These are phyloP conservation scores for Stramenopiles sp. DNA, from an alignment of 352 stramenopile species.

Conservation along the genomic window DNA sequence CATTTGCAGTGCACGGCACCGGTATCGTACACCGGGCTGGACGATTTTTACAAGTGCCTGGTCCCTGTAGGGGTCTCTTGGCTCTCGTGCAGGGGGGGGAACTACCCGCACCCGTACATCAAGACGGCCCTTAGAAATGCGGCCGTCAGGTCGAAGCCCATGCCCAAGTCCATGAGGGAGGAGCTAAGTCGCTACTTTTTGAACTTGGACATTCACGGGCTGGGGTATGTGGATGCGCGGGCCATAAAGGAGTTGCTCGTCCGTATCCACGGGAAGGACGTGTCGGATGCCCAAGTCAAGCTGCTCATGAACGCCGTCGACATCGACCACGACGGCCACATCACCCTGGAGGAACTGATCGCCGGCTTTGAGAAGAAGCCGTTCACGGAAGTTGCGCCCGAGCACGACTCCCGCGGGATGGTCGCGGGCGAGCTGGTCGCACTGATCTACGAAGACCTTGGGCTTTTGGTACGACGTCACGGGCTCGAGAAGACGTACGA, in stretches of 20 bases:
- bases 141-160: neutral
- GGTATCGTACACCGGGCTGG: neutral
- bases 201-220: neutral
- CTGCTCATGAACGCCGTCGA: neutral
- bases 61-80: neutral
- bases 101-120: neutral
- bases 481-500: neutral
- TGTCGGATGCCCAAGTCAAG: neutral
- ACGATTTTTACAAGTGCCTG: neutral
- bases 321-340: neutral
- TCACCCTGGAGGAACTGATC: neutral
- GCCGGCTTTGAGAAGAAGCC: neutral
- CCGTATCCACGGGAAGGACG: neutral
- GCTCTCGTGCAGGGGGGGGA: neutral
- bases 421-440: neutral
- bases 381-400: neutral
- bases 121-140: neutral
- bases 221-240: neutral
- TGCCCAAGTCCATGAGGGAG: neutral
- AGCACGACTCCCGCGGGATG: neutral
- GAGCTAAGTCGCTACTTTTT: neutral
- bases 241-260: neutral
- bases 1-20: neutral
- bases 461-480: neutral
- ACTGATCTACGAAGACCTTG: neutral